phyloP scores from a whole-genome alignment of 2,329 filamentous ascomycete genomes.

The Cordyceps farinosa region DNA sequence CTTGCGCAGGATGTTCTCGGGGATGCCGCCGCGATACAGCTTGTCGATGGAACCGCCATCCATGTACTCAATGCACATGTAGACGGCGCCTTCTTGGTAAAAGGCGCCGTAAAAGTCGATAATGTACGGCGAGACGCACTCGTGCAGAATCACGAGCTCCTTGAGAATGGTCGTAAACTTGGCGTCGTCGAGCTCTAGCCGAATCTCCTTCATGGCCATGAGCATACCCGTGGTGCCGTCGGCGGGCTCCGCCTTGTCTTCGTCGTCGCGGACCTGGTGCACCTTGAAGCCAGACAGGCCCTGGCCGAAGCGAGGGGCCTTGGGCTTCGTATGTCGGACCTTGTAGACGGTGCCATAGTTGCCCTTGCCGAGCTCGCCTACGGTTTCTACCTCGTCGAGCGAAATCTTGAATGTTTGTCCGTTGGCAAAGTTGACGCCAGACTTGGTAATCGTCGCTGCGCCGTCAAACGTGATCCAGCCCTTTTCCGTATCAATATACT shows the following conservation, averaged over 20 bases:
- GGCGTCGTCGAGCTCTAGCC: conserved; percentile 89
- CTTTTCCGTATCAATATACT: conserved; percentile 87
- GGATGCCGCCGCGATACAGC: conserved; percentile 84
- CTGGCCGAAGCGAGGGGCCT: conserved; percentile 54
- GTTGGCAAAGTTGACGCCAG: conserved; percentile 87
- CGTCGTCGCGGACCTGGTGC: conserved; percentile 27
- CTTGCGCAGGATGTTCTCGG: conserved; percentile 82
- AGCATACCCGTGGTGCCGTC: conserved; percentile 65
- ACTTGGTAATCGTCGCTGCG: conserved; percentile 82
- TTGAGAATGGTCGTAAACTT: conserved; percentile 98
- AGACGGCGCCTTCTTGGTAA: conserved; percentile 97
- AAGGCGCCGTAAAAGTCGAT: conserved; percentile 99
- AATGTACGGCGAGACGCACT: conserved; percentile 92
- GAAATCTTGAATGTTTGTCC: conserved; percentile 91
- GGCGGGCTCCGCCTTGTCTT: conserved; percentile 29
- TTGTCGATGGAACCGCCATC: conserved; percentile 98
- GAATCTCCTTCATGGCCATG: conserved; percentile 99
- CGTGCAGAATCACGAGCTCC: conserved; percentile 92
- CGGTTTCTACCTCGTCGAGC: conserved; percentile 86
- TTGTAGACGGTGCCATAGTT: conserved; percentile 99
- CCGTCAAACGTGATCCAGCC: conserved; percentile 91
- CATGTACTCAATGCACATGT: conserved; percentile 99
- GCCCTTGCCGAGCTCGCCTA: conserved; percentile 93
- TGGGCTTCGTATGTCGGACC: conserved; percentile 75
- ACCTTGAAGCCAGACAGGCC: conserved; percentile 51